Percentiles rank a stretch among this genome's conserved stretches.
Evolutionary conservation across 805 yeast genomes (phyloP).

Genomic region (Debaryomyces tyrocola): DNA sequence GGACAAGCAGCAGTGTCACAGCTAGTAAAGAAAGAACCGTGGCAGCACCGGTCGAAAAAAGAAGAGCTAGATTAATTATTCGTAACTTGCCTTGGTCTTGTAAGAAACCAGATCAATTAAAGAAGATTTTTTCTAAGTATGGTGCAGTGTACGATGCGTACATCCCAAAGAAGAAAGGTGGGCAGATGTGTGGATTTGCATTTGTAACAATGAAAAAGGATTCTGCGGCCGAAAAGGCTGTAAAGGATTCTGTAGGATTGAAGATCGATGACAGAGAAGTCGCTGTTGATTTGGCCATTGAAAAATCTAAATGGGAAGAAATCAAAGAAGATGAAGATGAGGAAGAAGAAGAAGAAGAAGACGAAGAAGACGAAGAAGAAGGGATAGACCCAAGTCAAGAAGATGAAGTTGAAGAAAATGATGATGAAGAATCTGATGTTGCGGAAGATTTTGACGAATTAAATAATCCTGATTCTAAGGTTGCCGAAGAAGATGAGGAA

Average conservation of each 20-base stretch:
- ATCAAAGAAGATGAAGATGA: slow-evolving; percentile 39
- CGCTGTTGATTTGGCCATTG: slow-evolving; percentile 91
- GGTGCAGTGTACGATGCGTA: slow-evolving; percentile 88
- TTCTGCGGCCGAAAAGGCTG: slow-evolving; percentile 75
- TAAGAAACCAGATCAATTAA: slow-evolving; percentile 70
- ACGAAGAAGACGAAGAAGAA: slow-evolving; percentile 35
- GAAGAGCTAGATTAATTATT: slow-evolving; percentile 83
- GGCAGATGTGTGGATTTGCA: slow-evolving; percentile 92
- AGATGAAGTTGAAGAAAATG: slow-evolving; percentile 27
- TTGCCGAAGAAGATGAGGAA: slow-evolving; percentile 32
- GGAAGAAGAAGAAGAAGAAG: slow-evolving; percentile 41
- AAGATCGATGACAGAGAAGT: slow-evolving; percentile 88
- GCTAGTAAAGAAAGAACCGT: slow-evolving; percentile 7
- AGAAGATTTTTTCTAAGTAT: slow-evolving; percentile 65
- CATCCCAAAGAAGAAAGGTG: slow-evolving; percentile 85
- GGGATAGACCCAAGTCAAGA: slow-evolving; percentile 38
- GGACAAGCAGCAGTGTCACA: slow-evolving; percentile 3
- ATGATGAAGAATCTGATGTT: slow-evolving; percentile 14
- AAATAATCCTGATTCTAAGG: slow-evolving; percentile 34
- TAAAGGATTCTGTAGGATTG: slow-evolving; percentile 70
- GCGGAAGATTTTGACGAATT: slow-evolving; percentile 23
- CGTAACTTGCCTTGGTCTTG: slow-evolving; percentile 97
- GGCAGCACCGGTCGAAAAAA: slow-evolving; percentile 56
- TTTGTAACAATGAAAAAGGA: slow-evolving; percentile 87
- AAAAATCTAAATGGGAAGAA: slow-evolving; percentile 79